phyloP scores from a whole-genome alignment of 2,329 filamentous ascomycete genomes.

The Neonectria punicea region DNA sequence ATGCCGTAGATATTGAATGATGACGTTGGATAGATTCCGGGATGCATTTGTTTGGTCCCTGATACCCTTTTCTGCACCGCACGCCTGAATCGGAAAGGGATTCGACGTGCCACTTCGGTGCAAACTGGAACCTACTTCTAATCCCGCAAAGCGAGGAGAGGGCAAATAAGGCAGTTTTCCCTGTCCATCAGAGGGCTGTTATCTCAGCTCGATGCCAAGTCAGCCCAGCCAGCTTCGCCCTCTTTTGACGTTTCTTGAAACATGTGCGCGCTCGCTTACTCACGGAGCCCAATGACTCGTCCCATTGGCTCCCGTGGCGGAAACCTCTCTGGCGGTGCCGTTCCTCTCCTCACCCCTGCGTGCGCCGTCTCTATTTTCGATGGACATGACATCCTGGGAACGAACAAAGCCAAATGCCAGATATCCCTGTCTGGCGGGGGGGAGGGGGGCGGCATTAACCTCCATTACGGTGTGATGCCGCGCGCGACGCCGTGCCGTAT shows the following conservation, averaged over 20 bases:
- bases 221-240: not conserved
- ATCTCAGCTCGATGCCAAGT: conserved; percentile 1
- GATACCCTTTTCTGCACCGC: not conserved
- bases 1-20: not conserved
- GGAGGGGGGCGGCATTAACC: conserved; percentile 12
- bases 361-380: not conserved
- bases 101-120: not conserved
- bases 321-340: not conserved
- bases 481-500: conserved; percentile 10
- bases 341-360: not conserved
- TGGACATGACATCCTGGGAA: not conserved
- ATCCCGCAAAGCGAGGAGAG: conserved; percentile 3
- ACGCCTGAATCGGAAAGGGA: conserved; percentile 10
- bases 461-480: conserved; percentile 16
- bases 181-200: not conserved
- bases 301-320: conserved; percentile 6
- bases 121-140: not conserved
- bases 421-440: conserved; percentile 1
- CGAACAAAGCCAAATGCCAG: not conserved
- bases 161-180: not conserved
- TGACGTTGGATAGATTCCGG: conserved; percentile 6
- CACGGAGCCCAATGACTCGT: conserved; percentile 2
- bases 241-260: not conserved
- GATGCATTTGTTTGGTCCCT: not conserved
- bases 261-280: not conserved